phyloP scores from a whole-genome alignment of 768 basidiomycete species.

The Hericium alpestre region DNA sequence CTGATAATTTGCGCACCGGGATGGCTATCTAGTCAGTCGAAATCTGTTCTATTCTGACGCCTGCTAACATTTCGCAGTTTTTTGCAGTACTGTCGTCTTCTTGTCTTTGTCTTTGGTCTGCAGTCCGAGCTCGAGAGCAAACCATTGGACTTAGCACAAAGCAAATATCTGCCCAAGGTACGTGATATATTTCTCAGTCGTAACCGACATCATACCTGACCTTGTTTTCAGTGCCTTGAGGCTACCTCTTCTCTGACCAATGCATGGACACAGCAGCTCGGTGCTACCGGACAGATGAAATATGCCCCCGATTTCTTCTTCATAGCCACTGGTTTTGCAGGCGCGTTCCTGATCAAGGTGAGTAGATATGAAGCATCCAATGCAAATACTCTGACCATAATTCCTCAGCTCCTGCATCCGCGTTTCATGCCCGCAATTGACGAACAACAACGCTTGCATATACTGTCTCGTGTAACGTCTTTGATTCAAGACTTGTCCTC shows the following conservation, averaged over 20 bases:
- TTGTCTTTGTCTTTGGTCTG: slow-evolving; percentile 11
- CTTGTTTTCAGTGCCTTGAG: slow-evolving; percentile 6
- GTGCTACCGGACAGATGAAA: slow-evolving; percentile 3
- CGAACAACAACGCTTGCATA: neutral
- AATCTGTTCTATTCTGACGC: neutral
- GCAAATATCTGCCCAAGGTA: slow-evolving; percentile 5
- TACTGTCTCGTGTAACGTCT: neutral
- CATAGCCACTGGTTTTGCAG: slow-evolving; percentile 10
- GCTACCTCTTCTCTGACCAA: slow-evolving; percentile 6
- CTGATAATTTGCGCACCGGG: neutral
- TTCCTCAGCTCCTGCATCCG: slow-evolving; percentile 8
- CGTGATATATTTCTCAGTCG: neutral
- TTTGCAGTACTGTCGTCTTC: slow-evolving; percentile 9
- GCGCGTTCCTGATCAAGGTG: slow-evolving; percentile 13
- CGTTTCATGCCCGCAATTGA: slow-evolving; percentile 3
- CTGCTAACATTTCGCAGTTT: slow-evolving; percentile 3
- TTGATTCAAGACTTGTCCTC: slow-evolving; percentile 1
- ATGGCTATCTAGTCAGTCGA: neutral
- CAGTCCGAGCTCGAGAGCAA: slow-evolving; percentile 1
- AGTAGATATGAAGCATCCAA: neutral
- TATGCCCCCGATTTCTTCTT: slow-evolving; percentile 15
- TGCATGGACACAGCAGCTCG: slow-evolving; percentile 7
- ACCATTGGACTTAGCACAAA: neutral
- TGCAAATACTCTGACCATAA: slow-evolving; percentile 1
- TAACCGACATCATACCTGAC: neutral